phyloP scores from a whole-genome alignment of 768 basidiomycete genomes.

The Termitomyces sp. region DNA sequence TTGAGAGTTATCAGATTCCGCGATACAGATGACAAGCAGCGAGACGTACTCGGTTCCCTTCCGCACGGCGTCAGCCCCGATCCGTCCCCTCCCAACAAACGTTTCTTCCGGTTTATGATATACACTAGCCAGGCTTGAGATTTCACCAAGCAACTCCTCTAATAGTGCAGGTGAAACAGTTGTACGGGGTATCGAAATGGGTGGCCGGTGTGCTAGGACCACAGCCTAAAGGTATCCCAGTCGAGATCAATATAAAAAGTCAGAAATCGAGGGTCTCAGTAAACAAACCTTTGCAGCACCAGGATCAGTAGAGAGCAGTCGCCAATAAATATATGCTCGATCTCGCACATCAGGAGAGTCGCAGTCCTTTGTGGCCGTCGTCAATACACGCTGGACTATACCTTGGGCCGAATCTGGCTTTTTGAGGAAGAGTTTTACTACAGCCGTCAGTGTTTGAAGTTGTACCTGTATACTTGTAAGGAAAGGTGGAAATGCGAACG shows the following conservation, averaged over 20 bases:
- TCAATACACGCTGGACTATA: constrained; percentile 87
- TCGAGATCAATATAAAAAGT: neutral
- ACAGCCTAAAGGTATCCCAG: constrained; percentile 46
- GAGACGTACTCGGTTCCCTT: constrained; percentile 56
- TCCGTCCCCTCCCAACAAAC: constrained; percentile 88
- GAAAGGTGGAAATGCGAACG: neutral
- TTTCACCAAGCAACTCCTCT: constrained; percentile 89
- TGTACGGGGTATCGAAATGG: constrained; percentile 89
- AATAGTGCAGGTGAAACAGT: constrained; percentile 84
- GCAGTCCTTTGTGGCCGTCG: constrained; percentile 95
- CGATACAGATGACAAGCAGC: constrained; percentile 1
- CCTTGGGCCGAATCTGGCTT: constrained; percentile 92
- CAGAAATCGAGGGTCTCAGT: neutral
- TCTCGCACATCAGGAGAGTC: constrained; percentile 97
- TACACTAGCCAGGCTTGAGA: constrained; percentile 87
- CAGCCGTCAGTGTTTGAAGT: constrained; percentile 85
- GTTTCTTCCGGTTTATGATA: constrained; percentile 98
- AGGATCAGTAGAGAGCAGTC: constrained; percentile 90
- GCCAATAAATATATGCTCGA: constrained; percentile 98
- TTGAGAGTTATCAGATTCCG: neutral
- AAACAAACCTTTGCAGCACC: constrained; percentile 83
- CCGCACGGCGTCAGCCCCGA: constrained; percentile 77
- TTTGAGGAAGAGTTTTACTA: constrained; percentile 94
- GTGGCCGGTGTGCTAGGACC: constrained; percentile 87
- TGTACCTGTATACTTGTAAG: constrained; percentile 45